These are phyloP conservation scores for Lecanoromycetidae sp. DNA, from an alignment of 2,329 filamentous ascomycete genomes.

Conservation along the genomic window DNA sequence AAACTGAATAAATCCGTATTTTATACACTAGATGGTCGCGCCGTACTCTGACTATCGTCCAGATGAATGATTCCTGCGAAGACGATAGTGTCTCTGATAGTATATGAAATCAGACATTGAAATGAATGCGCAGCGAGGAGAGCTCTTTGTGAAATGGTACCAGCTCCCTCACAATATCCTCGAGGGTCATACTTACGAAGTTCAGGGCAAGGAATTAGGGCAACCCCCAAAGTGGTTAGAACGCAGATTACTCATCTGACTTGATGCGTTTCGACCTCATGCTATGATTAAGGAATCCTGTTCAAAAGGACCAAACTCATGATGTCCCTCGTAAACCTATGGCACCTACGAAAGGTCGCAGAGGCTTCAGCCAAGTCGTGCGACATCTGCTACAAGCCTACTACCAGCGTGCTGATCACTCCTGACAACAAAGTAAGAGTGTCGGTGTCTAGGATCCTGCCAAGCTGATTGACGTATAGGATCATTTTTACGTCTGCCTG, in stretches of 20 bases:
- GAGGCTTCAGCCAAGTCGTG: slow-evolving; percentile 74
- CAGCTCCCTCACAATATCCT: too few relatives aligned
- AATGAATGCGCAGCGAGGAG: too few relatives aligned
- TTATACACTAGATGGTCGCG: background rate
- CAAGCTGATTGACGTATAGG: slow-evolving; percentile 35
- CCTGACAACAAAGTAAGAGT: slow-evolving; percentile 67
- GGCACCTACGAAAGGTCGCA: slow-evolving; percentile 75
- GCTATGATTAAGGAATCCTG: too few relatives aligned
- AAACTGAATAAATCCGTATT: too few relatives aligned
- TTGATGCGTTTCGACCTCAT: slow-evolving; percentile 7
- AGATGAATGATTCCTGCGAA: too few relatives aligned
- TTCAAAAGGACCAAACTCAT: slow-evolving; percentile 33
- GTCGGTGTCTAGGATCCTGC: background rate
- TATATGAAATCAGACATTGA: too few relatives aligned
- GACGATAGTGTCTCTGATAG: too few relatives aligned
- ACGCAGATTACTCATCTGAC: too few relatives aligned
- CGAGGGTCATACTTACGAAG: too few relatives aligned
- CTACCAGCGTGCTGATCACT: slow-evolving; percentile 75
- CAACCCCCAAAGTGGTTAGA: background rate
- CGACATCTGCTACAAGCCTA: slow-evolving; percentile 83
- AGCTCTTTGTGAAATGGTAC: too few relatives aligned
- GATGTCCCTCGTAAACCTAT: slow-evolving; percentile 47
- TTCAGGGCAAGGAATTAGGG: background rate
- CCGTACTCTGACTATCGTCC: too few relatives aligned
- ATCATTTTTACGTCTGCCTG: slow-evolving; percentile 86